Percentiles rank a stretch among this genome's conserved stretches.
Conservation (phyloP, 768 basidiomycete genomes). For the Hysterangium stoloniferum region DNA sequence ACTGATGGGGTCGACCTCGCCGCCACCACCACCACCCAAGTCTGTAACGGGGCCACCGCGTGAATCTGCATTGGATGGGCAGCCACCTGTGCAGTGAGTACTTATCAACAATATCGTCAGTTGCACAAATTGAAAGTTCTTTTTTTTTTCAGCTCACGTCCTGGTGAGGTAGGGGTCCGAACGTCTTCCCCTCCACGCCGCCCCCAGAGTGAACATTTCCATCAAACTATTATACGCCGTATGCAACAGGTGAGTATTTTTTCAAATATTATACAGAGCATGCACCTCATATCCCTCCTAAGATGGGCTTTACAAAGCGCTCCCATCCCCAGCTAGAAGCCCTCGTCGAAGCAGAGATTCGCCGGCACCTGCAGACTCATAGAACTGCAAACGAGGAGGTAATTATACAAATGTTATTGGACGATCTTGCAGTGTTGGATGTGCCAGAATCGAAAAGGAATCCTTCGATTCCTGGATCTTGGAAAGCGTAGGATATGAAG, state of each 20-base stretch:
- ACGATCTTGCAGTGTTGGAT: no score
- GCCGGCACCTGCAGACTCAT: no score
- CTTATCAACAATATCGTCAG: neutral
- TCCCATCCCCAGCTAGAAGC: constrained; percentile 7
- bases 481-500: no score
- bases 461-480: no score
- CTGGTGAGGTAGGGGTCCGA: neutral
- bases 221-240: no score
- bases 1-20: neutral
- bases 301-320: constrained; percentile 8
- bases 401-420: no score
- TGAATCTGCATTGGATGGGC: neutral
- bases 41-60: neutral
- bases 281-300: no score
- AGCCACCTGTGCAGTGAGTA: neutral
- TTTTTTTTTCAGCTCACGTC: neutral
- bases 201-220: no score
- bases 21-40: neutral
- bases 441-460: no score
- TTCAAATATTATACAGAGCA: neutral
- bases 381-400: no score
- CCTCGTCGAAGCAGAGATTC: neutral
- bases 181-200: no score
- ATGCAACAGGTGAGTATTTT: neutral
- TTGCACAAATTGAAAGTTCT: neutral